These are phyloP conservation scores for Saccharomyces paradoxus DNA, from an alignment of 805 yeast genomes.

Conservation along the genomic window DNA sequence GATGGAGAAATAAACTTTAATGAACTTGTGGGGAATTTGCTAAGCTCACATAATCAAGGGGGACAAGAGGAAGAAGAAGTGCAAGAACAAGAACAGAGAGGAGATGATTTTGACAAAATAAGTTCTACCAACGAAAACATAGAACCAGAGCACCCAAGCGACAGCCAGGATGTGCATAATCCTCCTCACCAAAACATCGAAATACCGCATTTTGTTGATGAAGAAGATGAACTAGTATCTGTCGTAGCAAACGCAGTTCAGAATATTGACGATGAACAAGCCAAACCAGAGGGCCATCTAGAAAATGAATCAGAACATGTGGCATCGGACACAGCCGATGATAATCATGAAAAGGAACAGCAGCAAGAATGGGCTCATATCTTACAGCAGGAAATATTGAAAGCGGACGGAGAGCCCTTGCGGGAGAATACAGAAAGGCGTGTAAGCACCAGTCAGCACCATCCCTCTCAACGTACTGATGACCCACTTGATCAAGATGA, in stretches of 20 bases:
- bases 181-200: constrained; percentile 8
- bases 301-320: constrained; percentile 1
- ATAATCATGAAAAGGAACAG: constrained; percentile 4
- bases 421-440: constrained; percentile 1
- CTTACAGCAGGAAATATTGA: constrained; percentile 23
- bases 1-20: constrained; percentile 27
- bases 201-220: constrained; percentile 20
- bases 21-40: constrained; percentile 28
- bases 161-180: not conserved
- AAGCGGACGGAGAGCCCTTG: constrained; percentile 7
- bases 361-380: constrained; percentile 27
- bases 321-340: not conserved
- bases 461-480: not conserved
- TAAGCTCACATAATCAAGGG: constrained; percentile 22
- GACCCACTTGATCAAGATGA: constrained; percentile 28
- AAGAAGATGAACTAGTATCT: constrained; percentile 32
- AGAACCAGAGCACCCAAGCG: not conserved
- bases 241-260: constrained; percentile 36
- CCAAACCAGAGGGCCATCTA: not conserved
- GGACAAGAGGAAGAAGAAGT: constrained; percentile 1
- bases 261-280: constrained; percentile 11
- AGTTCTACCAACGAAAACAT: not conserved
- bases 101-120: not conserved
- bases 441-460: not conserved
- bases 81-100: not conserved